Evolutionary conservation across 805 yeast species (phyloP).

Genomic region (Starmerella geochares): DNA sequence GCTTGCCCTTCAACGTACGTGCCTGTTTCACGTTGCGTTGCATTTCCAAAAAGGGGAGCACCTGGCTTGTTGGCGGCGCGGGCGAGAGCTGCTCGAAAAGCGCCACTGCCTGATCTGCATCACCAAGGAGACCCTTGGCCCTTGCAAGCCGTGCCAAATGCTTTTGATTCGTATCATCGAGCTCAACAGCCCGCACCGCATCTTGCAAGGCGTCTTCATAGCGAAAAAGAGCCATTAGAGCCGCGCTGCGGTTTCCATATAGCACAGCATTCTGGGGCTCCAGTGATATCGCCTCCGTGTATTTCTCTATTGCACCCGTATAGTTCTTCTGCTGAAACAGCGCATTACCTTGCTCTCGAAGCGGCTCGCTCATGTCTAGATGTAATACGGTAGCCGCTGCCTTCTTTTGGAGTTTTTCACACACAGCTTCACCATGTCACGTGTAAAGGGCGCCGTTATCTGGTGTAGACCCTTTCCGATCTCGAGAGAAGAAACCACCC

Average conservation of each 20-base stretch:
- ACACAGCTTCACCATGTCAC: background rate
- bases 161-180: constrained; percentile 31
- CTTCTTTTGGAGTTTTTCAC: constrained; percentile 1
- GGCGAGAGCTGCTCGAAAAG: constrained; percentile 24
- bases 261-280: constrained; percentile 33
- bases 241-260: constrained; percentile 35
- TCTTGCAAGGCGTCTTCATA: constrained; percentile 33
- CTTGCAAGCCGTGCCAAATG: constrained; percentile 33
- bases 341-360: constrained; percentile 34
- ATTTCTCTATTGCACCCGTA: constrained; percentile 28
- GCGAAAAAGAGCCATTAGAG: constrained; percentile 31
- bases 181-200: constrained; percentile 27
- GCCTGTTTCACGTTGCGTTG: constrained; percentile 32
- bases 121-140: constrained; percentile 31
- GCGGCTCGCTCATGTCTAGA: constrained; percentile 23
- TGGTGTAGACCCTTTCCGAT: background rate
- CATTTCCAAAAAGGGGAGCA: constrained; percentile 33
- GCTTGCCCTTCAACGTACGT: constrained; percentile 26
- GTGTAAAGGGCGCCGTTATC: background rate
- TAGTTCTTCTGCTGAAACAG: constrained; percentile 33
- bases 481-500: background rate
- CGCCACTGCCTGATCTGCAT: constrained; percentile 30
- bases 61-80: constrained; percentile 24
- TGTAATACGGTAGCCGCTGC: background rate
- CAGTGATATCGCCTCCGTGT: constrained; percentile 32